Base-by-base conservation (phyloP, 2,329 filamentous ascomycete species). In the Venturia nashicola region DNA sequence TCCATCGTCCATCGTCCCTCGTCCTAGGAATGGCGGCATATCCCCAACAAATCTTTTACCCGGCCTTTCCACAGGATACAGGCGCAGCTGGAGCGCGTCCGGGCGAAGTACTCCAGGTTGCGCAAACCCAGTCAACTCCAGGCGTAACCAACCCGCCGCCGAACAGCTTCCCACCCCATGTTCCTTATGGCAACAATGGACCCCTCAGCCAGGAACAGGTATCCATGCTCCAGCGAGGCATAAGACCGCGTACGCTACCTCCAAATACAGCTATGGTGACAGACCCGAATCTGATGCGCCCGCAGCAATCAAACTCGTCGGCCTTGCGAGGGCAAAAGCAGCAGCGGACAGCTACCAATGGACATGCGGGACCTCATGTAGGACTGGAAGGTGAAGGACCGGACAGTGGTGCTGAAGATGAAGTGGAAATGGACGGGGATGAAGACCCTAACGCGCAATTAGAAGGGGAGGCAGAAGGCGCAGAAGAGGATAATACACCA, bases 401-500 rank as follows among this genome's bases (percentile, higher is more conserved):
- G 11, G 60, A 62, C 23, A 39, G 34, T 23, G 60, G 44, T 27
- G 60, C 40, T 36, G 44, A 62, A 11, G 60, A 48, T 36, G 60
- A 48, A n/a, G 44, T 18, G 18, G 60, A 62, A 16, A 36, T 62
- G 44, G 60, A 62, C n/a, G 60, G 44, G n/a, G 60, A 62, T 20
- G 60, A 62, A 34, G 40, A 44, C 7, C 60, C 51, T 6, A 57
- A 62, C 12, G 43, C 20, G 40, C 40, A 62, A 32, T 6, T 43
- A 0, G 61, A 63, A 42, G 42, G 27, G 14, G 42, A 55, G 11
- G 61, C 36, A 20, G 61, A 18, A 42, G 48, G 51, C 36, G 42
- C 32, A 32, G 36, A 63, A 14, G 61, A 63, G 39, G 61, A 63
- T n/a, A 57, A 63, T 51, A 64, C 62, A 12, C 62, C 62, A 12